Evolutionary conservation across 2,329 filamentous ascomycete species (phyloP).

Genomic region (Aspergillus ustus): DNA sequence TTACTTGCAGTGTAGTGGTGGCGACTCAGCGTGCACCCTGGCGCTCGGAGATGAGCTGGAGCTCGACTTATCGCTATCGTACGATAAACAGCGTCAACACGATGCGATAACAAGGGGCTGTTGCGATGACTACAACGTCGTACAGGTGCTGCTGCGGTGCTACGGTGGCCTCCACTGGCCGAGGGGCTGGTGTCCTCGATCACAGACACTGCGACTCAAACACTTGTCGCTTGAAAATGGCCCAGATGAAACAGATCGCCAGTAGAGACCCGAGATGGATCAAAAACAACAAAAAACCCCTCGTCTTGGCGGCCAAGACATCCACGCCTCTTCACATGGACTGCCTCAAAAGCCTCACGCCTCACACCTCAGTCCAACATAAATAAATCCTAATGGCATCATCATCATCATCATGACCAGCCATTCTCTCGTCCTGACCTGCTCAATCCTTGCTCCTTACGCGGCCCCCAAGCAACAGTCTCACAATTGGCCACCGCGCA

Average conservation of each 20-base stretch:
- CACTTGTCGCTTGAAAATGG: neutral
- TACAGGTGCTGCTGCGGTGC: neutral
- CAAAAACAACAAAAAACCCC: neutral
- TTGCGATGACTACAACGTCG: neutral
- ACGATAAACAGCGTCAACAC: neutral
- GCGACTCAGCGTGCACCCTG: neutral
- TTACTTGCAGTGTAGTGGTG: neutral
- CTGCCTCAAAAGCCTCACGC: neutral
- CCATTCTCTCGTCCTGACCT: neutral
- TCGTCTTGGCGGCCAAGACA: neutral
- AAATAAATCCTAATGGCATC: neutral
- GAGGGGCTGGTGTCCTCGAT: neutral
- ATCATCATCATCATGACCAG: neutral
- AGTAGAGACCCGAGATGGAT: neutral
- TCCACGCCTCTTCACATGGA: neutral
- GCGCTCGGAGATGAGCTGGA: neutral
- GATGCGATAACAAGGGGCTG: neutral
- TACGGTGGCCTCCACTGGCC: neutral
- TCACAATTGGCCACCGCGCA: conserved; percentile 1
- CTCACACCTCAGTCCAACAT: neutral
- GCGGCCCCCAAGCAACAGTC: neutral
- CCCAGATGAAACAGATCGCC: neutral
- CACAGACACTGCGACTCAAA: neutral
- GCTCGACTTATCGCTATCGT: neutral
- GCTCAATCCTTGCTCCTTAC: neutral